A percentile compares a stretch with the other conserved stretches of the same genome.
Conservation (phyloP, 805 yeast species). For the Cyberlindnera maritima region DNA sequence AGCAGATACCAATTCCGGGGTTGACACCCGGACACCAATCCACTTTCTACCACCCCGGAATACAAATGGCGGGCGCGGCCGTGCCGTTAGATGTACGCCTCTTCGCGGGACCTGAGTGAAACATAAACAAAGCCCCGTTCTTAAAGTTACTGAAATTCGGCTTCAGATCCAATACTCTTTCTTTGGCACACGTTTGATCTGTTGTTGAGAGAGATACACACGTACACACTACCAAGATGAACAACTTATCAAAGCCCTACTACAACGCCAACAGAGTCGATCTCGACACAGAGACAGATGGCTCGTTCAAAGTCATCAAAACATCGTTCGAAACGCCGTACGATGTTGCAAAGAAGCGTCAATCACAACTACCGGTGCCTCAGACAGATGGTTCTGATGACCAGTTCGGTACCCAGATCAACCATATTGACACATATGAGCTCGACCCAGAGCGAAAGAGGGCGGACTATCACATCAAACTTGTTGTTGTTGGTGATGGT, state of each 20-base stretch:
- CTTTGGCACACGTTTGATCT: no score
- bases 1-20: no score
- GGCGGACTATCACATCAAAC: constrained; percentile 44
- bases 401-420: constrained; percentile 6
- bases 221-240: no score
- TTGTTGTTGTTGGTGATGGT: constrained; percentile 87
- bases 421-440: constrained; percentile 27
- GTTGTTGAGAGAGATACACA: no score
- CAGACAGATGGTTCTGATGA: not conserved
- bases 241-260: constrained; percentile 15
- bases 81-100: not conserved
- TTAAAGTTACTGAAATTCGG: not conserved
- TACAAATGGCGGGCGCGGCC: not conserved
- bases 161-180: no score
- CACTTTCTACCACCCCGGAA: not conserved
- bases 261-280: constrained; percentile 8
- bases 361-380: constrained; percentile 7
- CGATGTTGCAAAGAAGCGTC: constrained; percentile 27
- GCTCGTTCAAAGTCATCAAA: constrained; percentile 20
- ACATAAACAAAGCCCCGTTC: not conserved
- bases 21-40: no score
- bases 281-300: constrained; percentile 2
- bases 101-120: not conserved
- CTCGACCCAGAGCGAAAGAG: constrained; percentile 25
- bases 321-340: constrained; percentile 30